Evolutionary conservation across 345 rosid species (phyloP), one percentile per base, ranked within the genome.

Genomic region (Schrenkiella parvula): DNA sequence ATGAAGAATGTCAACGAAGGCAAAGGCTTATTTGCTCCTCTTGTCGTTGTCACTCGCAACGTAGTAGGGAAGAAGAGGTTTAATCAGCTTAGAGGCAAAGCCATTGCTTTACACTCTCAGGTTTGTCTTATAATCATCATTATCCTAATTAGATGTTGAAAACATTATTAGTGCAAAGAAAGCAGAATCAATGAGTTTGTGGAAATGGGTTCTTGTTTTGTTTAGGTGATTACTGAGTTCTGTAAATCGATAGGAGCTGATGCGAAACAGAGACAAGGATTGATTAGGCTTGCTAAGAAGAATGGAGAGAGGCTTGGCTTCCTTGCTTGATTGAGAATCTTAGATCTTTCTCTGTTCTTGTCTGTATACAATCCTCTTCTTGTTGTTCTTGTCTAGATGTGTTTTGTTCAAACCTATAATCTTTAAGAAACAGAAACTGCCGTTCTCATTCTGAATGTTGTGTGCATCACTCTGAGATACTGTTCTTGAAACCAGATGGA

Each of bases 171-270:
- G 57, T 13, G 31, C 17, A 34, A 48, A 39, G 41, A 56, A 58
- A 28, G 12, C 14, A 41, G 3, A 42, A 12, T 19, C 32, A 4
- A 5, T 71, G 50, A 51, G 32, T 25, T 4, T 42, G 22, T 17
- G 46, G 2, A 38, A 64, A 13, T 35, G 61, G 50, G 35, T 62
- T 39, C 42, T 53, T 52, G 15, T 64, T 44, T 38, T 3, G 13
- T 50, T 22, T 88, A 91, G 97, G 96, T 95, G 58, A 95, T 93
- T 37, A 93, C 87, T 1, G 97, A 91, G 71, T 95, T 95, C 80
- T 95, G 97, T 86, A 95, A 86, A 82, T 82, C 99, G 8, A 91
- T 95, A 32, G 99, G 99, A 73, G 97, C 99, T 5, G 99, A 95
- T 84, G 80, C 88, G 0, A 95, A 95, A 72, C 99, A 91, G 75